A percentile compares a stretch with the other conserved stretches of the same genome.
Evolutionary conservation across 2,329 filamentous ascomycete genomes (phyloP).

Genomic region (Hypoxylon sp.): DNA sequence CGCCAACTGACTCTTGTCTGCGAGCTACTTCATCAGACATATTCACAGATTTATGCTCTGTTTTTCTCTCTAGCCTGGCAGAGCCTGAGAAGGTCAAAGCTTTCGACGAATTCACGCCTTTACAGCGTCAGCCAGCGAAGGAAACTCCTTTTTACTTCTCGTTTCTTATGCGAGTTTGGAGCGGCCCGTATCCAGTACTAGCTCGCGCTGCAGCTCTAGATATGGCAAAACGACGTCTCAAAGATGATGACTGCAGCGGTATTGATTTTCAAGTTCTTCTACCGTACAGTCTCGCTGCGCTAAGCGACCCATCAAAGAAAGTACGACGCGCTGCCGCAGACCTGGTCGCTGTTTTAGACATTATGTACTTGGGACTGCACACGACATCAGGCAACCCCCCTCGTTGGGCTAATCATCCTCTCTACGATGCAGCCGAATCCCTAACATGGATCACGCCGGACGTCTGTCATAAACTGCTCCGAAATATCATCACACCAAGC

Average conservation of each 20-base stretch:
- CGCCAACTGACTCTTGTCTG: slow-evolving; percentile 59
- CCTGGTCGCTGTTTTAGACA: slow-evolving; percentile 65
- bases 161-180: slow-evolving; percentile 80
- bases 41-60: slow-evolving; percentile 65
- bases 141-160: slow-evolving; percentile 73
- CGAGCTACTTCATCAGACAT: slow-evolving; percentile 58
- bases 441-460: slow-evolving; percentile 66
- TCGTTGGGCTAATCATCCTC: slow-evolving; percentile 66
- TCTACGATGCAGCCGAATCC: slow-evolving; percentile 68
- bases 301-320: slow-evolving; percentile 77
- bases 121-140: slow-evolving; percentile 62
- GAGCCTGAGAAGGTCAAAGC: slow-evolving; percentile 50
- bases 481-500: slow-evolving; percentile 72
- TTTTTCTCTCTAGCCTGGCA: slow-evolving; percentile 57
- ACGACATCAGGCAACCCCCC: slow-evolving; percentile 53
- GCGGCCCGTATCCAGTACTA: slow-evolving; percentile 72
- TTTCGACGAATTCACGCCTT: slow-evolving; percentile 63
- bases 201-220: slow-evolving; percentile 75
- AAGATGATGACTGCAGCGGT: slow-evolving; percentile 55
- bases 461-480: slow-evolving; percentile 67
- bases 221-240: slow-evolving; percentile 65
- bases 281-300: slow-evolving; percentile 80
- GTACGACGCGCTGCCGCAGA: slow-evolving; percentile 79
- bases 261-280: slow-evolving; percentile 79
- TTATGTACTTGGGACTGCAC: slow-evolving; percentile 52